Conservation (phyloP, 2,329 filamentous ascomycete genomes). For the Hypocreales sp. region DNA sequence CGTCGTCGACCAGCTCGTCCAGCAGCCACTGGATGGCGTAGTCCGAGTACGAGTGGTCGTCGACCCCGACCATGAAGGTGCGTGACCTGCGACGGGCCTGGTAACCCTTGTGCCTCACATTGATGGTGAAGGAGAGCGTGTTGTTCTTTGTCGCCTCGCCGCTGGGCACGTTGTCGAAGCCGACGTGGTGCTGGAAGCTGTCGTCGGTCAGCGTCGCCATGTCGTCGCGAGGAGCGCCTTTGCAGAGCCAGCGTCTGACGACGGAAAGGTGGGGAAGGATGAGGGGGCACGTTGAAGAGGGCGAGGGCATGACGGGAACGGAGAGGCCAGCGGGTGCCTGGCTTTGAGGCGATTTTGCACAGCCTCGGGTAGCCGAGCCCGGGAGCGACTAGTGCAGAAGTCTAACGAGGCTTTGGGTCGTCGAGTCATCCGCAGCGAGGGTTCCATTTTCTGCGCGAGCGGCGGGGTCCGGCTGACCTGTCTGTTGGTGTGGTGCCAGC, state of each 20-base stretch:
- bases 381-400: too few relatives aligned
- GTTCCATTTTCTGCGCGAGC: too few relatives aligned
- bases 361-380: too few relatives aligned
- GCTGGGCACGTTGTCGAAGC: slow-evolving; percentile 42
- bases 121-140: slow-evolving; percentile 60
- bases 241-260: background rate
- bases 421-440: too few relatives aligned
- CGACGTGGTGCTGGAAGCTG: slow-evolving; percentile 40
- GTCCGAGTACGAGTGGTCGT: slow-evolving; percentile 83
- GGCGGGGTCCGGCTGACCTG: too few relatives aligned
- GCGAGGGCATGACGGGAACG: too few relatives aligned
- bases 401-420: too few relatives aligned
- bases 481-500: too few relatives aligned
- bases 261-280: slow-evolving; percentile 3
- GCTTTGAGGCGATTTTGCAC: too few relatives aligned
- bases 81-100: slow-evolving; percentile 65
- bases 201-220: slow-evolving; percentile 29
- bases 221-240: slow-evolving; percentile 4
- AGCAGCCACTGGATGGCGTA: slow-evolving; percentile 87
- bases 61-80: slow-evolving; percentile 81
- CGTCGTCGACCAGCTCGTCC: slow-evolving; percentile 82
- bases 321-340: too few relatives aligned
- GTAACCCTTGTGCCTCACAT: slow-evolving; percentile 76
- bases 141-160: slow-evolving; percentile 45
- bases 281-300: slow-evolving; percentile 3